Base-by-base conservation (phyloP, 1,284 basidiomycete genomes). In the Marasmius sp. region DNA sequence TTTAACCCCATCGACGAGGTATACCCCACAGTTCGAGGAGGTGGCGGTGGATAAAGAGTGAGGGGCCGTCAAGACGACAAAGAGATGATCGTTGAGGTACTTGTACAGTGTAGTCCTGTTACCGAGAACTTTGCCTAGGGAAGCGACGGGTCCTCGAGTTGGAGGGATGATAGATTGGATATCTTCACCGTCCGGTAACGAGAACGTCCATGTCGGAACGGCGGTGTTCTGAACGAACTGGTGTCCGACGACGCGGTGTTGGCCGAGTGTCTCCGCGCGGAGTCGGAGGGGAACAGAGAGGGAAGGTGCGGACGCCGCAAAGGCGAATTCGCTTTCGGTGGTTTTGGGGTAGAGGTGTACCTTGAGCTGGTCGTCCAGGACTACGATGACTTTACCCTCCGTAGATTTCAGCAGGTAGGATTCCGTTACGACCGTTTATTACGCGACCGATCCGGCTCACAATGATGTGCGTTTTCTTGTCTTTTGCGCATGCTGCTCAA, bases 91-190 rank as follows among this genome's bases (percentile, higher is more conserved):
- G 72, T 97, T 97, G 65, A 98, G 83, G 72, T 97, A 97, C 79
- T 98, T 98, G 83, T 97, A 97, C 59, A 98, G 74, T 45, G 95
- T 95, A 34, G 86, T 87, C 61, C 96, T 87, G 74, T 97, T 90
- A 6, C 93, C 94, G 1, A 94, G 79, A 3, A 97, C 94, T 68
- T 89, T 89, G 9, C 95, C 95, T 18, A 90, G 77, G 4, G 89
- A 92, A 0, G 95, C 94, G 33, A 94, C 79, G 3, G 85, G 81
- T 18, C 82, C 85, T 22, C 74, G 68, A 6, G 75, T 69, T 22
- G 80, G 79, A 50, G 78, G 76, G n/a, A 88, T 72, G 59, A 91
- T 69, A 0, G 76, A 64, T 48, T 82, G 75, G 20, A 88, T 77
- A 41, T 84, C 81, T 67, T 89, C 86, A 14, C 76, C 76, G 0